Percentiles rank a stretch among this genome's conserved stretches.
phyloP scores from a whole-genome alignment of 163 green algal species.

The Smithsoniella earleae region DNA sequence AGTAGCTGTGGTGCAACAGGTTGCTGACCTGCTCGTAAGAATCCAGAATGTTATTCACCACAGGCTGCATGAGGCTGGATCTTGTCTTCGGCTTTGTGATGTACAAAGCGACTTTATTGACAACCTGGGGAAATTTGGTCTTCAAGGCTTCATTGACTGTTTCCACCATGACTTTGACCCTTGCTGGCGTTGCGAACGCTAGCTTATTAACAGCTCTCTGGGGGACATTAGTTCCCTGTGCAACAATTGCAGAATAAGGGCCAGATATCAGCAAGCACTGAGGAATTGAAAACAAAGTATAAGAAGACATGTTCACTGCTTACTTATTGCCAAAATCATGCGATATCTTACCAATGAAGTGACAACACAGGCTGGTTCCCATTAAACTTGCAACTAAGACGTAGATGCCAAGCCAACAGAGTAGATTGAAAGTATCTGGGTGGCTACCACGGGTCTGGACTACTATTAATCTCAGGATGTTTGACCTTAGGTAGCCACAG shows the following conservation, averaged over 20 bases:
- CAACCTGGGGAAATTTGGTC: conserved; percentile 47
- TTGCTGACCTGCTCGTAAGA: conserved; percentile 69
- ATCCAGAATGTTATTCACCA: conserved; percentile 88
- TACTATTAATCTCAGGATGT: too few species aligned
- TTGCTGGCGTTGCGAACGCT: conserved; percentile 79
- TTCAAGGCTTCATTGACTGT: conserved; percentile 62
- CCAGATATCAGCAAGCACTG: not conserved
- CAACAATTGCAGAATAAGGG: not conserved
- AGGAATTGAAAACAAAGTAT: not conserved
- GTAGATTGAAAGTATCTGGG: too few species aligned
- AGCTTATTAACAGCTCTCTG: too few species aligned
- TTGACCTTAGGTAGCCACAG: too few species aligned
- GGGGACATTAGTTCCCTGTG: not conserved
- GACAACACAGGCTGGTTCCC: too few species aligned
- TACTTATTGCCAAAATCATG: not conserved
- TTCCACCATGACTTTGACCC: conserved; percentile 68
- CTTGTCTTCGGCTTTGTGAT: conserved; percentile 68
- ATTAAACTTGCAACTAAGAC: too few species aligned
- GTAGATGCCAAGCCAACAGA: not conserved
- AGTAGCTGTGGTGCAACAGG: conserved; percentile 64
- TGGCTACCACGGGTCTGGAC: too few species aligned
- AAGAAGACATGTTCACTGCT: not conserved
- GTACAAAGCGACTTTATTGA: conserved; percentile 74
- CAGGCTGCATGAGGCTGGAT: conserved; percentile 76
- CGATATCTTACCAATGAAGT: too few species aligned